Evolutionary conservation across 2,329 filamentous ascomycete species (phyloP).

Genomic region (Hyphodiscus sp.): DNA sequence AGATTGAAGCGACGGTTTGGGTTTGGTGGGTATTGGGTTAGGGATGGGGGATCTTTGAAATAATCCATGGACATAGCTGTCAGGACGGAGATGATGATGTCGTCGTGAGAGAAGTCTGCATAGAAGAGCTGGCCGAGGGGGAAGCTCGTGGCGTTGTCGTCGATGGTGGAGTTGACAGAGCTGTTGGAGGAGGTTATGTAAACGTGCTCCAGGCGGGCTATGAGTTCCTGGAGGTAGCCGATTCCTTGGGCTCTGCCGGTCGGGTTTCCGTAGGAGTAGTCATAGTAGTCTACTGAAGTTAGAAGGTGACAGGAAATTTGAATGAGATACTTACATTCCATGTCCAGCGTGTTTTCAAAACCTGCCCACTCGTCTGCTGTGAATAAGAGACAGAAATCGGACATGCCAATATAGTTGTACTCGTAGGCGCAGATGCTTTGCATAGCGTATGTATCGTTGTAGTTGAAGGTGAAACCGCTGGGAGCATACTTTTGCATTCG

Average conservation of each 20-base stretch:
- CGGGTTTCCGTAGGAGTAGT: slow-evolving; percentile 70
- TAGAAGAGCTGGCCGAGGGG: slow-evolving; percentile 63
- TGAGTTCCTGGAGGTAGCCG: slow-evolving; percentile 78
- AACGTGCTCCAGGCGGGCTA: slow-evolving; percentile 64
- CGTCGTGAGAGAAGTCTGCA: slow-evolving; percentile 87
- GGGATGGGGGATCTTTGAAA: slow-evolving; percentile 40
- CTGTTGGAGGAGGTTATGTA: slow-evolving; percentile 65
- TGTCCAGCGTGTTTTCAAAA: slow-evolving; percentile 46
- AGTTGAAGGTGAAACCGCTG: slow-evolving; percentile 40
- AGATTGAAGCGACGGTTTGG: slow-evolving; percentile 42
- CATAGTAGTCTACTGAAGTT: slow-evolving; percentile 46
- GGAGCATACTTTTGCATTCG: slow-evolving; percentile 43
- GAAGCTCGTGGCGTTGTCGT: slow-evolving; percentile 60
- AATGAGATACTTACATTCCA: slow-evolving; percentile 39
- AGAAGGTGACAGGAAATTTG: not conserved
- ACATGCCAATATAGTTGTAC: slow-evolving; percentile 40
- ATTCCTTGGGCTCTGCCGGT: slow-evolving; percentile 79
- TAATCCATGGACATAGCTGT: slow-evolving; percentile 49
- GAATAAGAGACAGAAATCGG: slow-evolving; percentile 47
- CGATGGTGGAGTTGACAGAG: slow-evolving; percentile 68
- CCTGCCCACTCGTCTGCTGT: slow-evolving; percentile 48
- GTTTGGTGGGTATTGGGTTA: slow-evolving; percentile 37
- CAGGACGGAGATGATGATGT: slow-evolving; percentile 66
- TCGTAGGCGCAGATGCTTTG: slow-evolving; percentile 50
- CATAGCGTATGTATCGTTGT: slow-evolving; percentile 45